Conservation (phyloP, 2,329 filamentous ascomycete genomes). For the Colletotrichum echinochloae region DNA sequence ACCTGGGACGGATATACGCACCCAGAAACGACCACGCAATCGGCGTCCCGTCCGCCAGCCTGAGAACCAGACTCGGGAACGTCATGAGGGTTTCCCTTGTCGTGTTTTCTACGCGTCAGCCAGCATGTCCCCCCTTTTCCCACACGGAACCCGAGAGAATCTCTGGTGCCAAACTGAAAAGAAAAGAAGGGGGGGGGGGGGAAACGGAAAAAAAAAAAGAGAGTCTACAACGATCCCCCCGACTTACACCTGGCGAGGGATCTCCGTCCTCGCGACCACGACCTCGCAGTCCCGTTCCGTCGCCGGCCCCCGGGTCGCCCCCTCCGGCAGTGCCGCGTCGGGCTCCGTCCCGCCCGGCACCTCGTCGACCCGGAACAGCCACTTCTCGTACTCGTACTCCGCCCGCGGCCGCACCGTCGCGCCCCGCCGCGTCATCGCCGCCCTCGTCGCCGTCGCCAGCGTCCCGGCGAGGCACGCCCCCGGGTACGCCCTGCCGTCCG, state of each 20-base stretch:
- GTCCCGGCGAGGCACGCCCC: constrained; percentile 53
- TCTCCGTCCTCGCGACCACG: constrained; percentile 66
- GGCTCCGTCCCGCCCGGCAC: constrained; percentile 52
- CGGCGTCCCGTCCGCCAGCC: constrained; percentile 58
- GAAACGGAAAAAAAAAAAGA: no score
- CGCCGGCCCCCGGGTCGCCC: constrained; percentile 67
- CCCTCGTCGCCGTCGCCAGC: constrained; percentile 48
- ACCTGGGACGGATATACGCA: constrained; percentile 37
- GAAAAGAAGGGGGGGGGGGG: no score
- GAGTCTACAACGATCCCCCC: no score
- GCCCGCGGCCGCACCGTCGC: constrained; percentile 45
- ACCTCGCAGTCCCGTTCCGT: constrained; percentile 64
- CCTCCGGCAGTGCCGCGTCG: constrained; percentile 53
- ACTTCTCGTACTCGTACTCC: constrained; percentile 63
- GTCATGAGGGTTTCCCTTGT: constrained; percentile 57
- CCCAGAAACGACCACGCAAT: constrained; percentile 75
- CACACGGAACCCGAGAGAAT: no score
- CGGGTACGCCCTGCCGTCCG: constrained; percentile 35
- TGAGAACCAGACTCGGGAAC: constrained; percentile 62
- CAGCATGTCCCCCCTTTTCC: neutral
- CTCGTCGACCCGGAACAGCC: constrained; percentile 63
- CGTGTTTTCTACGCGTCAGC: constrained; percentile 11
- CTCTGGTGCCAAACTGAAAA: no score
- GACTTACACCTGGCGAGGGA: constrained; percentile 66
- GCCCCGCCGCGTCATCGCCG: constrained; percentile 9